Base-by-base conservation (phyloP, 208 protist species). In the Angomonas ambiguus region DNA sequence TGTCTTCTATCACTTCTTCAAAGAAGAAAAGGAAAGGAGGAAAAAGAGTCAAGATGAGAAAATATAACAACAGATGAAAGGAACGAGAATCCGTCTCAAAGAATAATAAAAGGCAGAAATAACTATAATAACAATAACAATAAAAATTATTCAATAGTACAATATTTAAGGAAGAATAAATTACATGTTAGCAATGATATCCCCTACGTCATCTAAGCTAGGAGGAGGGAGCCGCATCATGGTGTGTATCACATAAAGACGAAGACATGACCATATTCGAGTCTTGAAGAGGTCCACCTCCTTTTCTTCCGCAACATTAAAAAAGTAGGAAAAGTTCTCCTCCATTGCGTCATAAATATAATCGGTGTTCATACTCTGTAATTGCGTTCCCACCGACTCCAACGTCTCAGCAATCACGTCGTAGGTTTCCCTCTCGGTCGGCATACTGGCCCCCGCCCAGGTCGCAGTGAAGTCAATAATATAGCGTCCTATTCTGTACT, bases 351-450 rank as follows among this genome's bases (percentile, higher is more conserved):
- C 27, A 5, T 30, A 30, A 22, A 59, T 30, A 2, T 59, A 16
- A 4, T 59, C 53, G 27, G 34, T 31, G 11, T 6, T 30, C 53
- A 59, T 33, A 31, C 28, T 16, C 24, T 59, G 27, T 5, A 59
- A 30, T 10, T 5, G 27, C 11, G 28, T 31, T 10, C 28, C 25
- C 11, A 33, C 2, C 11, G 53, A n/a, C 27, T 13, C 53, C 11
- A 59, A 30, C 53, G 10, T 4, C 53, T 2, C 25, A 30, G 53
- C 13, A 2, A 59, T 30, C 16, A 32, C 2, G 53, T 59, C 53
- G 53, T 59, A 59, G 27, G 34, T 30, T 16, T 59, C 53, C 53
- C 33, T 59, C 25, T 59, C 53, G 24, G 53, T 59, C 53, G 53
- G 53, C 11, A 59, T 20, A 16, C 24, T 33, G 27, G 53, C 53